Percentiles rank a stretch among this genome's conserved stretches.
Evolutionary conservation across 202 grass and related monocot species (phyloP).

Genomic region (Hordeum pubiflorum): DNA sequence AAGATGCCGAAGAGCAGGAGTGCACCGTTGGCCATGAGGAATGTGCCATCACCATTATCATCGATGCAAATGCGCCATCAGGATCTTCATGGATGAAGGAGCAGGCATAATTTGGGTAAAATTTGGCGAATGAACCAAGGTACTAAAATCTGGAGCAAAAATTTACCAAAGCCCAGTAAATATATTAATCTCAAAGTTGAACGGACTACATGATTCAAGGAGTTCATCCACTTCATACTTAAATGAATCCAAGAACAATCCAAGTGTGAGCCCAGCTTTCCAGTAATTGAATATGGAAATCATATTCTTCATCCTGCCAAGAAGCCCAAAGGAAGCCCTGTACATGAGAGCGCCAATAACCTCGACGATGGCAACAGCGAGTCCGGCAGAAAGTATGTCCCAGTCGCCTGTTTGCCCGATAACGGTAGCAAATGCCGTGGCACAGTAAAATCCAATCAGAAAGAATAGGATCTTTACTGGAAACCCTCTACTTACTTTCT

Average conservation of each 20-base stretch:
- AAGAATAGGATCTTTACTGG: slow-evolving; percentile 74
- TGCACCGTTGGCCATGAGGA: slow-evolving; percentile 45
- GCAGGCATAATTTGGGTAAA: not conserved
- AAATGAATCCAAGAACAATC: slow-evolving; percentile 82
- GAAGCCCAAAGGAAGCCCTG: slow-evolving; percentile 44
- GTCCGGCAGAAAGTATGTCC: slow-evolving; percentile 89
- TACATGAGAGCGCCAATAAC: slow-evolving; percentile 87
- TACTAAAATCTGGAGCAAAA: not conserved
- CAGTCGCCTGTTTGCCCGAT: slow-evolving; percentile 94
- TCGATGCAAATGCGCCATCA: not conserved
- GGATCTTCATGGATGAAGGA: slow-evolving; percentile 24
- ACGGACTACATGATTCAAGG: slow-evolving; percentile 55
- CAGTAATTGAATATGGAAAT: slow-evolving; percentile 84
- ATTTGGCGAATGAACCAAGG: not conserved
- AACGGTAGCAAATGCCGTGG: slow-evolving; percentile 82
- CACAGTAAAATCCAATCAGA: slow-evolving; percentile 78
- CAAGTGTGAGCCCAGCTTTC: slow-evolving; percentile 90
- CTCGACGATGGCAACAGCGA: slow-evolving; percentile 78
- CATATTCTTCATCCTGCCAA: slow-evolving; percentile 57
- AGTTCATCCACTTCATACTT: slow-evolving; percentile 71
- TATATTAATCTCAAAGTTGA: slow-evolving; percentile 56
- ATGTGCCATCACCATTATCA: not conserved
- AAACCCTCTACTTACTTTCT: slow-evolving; percentile 46
- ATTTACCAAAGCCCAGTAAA: slow-evolving; percentile 50
- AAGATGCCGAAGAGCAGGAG: slow-evolving; percentile 78